phyloP scores from a whole-genome alignment of 148 eudicot species.

The Silene latifolia region DNA sequence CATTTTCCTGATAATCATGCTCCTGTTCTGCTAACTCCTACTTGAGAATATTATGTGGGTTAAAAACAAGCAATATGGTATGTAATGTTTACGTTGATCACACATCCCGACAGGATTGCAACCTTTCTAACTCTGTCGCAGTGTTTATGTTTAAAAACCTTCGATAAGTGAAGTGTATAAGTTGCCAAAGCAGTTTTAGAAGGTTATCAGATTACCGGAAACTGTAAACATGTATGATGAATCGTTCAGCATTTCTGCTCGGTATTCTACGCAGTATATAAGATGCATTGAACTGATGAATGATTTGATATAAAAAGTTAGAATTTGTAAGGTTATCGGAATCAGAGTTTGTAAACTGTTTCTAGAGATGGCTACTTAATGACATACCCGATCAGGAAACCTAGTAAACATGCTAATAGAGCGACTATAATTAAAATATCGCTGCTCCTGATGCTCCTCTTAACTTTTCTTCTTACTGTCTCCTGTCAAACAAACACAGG shows the following conservation, averaged over 20 bases:
- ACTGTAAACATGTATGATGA: background rate
- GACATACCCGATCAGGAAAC: slow-evolving; percentile 27
- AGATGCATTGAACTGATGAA: background rate
- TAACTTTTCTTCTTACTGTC: slow-evolving; percentile 19
- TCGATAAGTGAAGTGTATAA: too few species aligned
- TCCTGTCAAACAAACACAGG: slow-evolving; percentile 19
- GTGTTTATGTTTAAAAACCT: too few species aligned
- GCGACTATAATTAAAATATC: background rate
- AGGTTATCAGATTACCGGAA: background rate
- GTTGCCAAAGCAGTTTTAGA: background rate
- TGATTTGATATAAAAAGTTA: background rate
- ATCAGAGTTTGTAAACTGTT: background rate
- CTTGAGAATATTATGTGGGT: slow-evolving; percentile 2
- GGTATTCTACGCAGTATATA: background rate
- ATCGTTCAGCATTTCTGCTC: background rate
- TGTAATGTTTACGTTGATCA: too few species aligned
- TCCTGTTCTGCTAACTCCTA: slow-evolving; percentile 23
- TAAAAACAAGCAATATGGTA: too few species aligned
- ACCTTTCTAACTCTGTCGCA: too few species aligned
- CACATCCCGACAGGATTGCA: too few species aligned
- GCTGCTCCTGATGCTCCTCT: slow-evolving; percentile 2
- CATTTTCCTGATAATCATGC: slow-evolving; percentile 16
- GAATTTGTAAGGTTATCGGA: background rate
- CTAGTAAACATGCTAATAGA: slow-evolving; percentile 23
- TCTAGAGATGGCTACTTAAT: slow-evolving; percentile 15